Conservation (phyloP, 106 monocot genomes). For the Hemerocallis citrina region DNA sequence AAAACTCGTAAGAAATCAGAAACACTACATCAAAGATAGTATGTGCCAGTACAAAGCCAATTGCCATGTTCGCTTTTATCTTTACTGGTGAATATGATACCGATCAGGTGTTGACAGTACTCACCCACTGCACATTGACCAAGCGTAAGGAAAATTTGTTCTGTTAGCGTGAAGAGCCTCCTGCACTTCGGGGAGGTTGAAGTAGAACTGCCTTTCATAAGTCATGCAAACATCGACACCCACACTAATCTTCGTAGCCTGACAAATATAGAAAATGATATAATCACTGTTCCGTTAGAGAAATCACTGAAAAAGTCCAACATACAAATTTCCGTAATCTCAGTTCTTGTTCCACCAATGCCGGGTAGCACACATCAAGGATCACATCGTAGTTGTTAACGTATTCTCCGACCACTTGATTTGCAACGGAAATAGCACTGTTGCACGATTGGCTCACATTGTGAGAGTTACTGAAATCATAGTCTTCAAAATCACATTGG, state of each 20-base stretch:
- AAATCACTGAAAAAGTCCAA: not conserved
- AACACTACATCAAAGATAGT: no score
- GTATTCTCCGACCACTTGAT: conserved; percentile 64
- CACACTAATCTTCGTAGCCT: conserved; percentile 77
- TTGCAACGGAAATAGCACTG: conserved; percentile 59
- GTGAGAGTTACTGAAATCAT: conserved; percentile 41
- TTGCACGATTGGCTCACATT: conserved; percentile 69
- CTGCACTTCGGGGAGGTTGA: conserved; percentile 90
- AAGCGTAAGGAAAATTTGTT: conserved; percentile 63
- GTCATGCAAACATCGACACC: conserved; percentile 97
- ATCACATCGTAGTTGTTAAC: conserved; percentile 86
- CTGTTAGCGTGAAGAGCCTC: conserved; percentile 92
- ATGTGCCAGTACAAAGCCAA: no score
- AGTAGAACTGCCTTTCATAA: conserved; percentile 73
- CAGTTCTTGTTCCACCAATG: conserved; percentile 82
- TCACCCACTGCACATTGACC: conserved; percentile 95
- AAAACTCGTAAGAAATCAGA: no score
- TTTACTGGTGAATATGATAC: not conserved
- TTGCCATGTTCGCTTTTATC: no score
- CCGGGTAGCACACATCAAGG: conserved; percentile 90
- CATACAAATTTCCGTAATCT: conserved; percentile 73
- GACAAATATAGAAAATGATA: not conserved
- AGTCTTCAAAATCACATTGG: conserved; percentile 85
- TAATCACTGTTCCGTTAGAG: not conserved
- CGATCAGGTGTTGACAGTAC: conserved; percentile 8